Percentiles rank a stretch among this genome's conserved stretches.
These are phyloP conservation scores for Kurtzmaniella quercitrusa DNA, from an alignment of 1,139 yeast species.

Conservation along the genomic window DNA sequence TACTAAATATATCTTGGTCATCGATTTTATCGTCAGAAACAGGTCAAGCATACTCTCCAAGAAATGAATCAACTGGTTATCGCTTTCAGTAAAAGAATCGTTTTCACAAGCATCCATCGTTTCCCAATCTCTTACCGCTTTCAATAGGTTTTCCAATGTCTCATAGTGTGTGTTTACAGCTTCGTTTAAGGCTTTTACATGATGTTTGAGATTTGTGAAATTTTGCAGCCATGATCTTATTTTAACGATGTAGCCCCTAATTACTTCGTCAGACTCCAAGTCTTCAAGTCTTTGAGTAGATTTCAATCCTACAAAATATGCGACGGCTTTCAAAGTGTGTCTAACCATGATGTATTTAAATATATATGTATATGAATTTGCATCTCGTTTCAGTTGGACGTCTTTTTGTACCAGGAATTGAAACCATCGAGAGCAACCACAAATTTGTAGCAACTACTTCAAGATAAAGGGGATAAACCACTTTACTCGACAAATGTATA, in stretches of 20 bases:
- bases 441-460: too few relatives aligned
- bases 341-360: too few relatives aligned
- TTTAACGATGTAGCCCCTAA: not conserved
- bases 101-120: not conserved
- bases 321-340: not conserved
- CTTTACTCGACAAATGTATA: too few relatives aligned
- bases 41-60: not conserved
- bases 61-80: not conserved
- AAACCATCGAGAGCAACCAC: too few relatives aligned
- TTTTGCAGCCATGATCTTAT: not conserved
- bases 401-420: too few relatives aligned
- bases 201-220: not conserved
- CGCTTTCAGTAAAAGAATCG: not conserved
- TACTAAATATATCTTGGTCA: not conserved
- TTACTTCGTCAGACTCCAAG: not conserved
- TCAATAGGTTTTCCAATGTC: not conserved
- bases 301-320: not conserved
- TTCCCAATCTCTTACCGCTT: not conserved
- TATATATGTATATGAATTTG: too few relatives aligned
- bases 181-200: not conserved
- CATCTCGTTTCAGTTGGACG: too few relatives aligned
- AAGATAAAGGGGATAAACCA: too few relatives aligned
- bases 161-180: not conserved
- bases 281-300: not conserved
- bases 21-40: not conserved